These are phyloP conservation scores for Penicillium turbatum DNA, from an alignment of 495 filamentous ascomycete genomes.

Conservation along the genomic window DNA sequence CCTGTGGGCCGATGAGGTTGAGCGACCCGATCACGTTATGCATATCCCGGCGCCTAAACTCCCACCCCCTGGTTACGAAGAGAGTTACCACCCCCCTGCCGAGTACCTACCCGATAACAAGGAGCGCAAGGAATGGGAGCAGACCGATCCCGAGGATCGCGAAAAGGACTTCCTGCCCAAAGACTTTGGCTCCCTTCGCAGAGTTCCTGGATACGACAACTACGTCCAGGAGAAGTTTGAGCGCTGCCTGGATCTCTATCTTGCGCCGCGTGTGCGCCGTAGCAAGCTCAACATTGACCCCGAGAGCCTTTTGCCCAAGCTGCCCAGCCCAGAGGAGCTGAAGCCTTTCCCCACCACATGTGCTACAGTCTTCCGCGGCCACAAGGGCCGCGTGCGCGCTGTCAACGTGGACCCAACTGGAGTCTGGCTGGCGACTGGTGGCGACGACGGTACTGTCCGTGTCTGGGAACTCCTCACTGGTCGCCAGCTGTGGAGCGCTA, in stretches of 20 bases:
- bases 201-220: constrained; percentile 86
- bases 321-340: constrained; percentile 90
- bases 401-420: constrained; percentile 75
- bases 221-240: constrained; percentile 96
- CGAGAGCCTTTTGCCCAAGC: constrained; percentile 84
- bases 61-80: constrained; percentile 87
- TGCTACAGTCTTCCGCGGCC: constrained; percentile 77
- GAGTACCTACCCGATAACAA: constrained; percentile 86
- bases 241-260: constrained; percentile 88
- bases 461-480: constrained; percentile 89
- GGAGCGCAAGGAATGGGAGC: constrained; percentile 86
- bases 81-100: constrained; percentile 93
- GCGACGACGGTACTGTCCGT: constrained; percentile 88
- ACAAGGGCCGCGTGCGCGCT: constrained; percentile 82
- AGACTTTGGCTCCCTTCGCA: constrained; percentile 75
- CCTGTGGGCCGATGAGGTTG: constrained; percentile 87
- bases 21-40: constrained; percentile 83
- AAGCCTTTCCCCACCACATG: constrained; percentile 89
- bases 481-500: constrained; percentile 79
- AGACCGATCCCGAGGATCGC: constrained; percentile 81
- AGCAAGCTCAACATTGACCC: constrained; percentile 97
- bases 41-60: constrained; percentile 95
- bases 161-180: constrained; percentile 84
- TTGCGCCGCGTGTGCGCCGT: constrained; percentile 85
- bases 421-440: constrained; percentile 79